Base-by-base conservation (phyloP, 805 yeast species). In the Pichia rugopelliculosa region DNA sequence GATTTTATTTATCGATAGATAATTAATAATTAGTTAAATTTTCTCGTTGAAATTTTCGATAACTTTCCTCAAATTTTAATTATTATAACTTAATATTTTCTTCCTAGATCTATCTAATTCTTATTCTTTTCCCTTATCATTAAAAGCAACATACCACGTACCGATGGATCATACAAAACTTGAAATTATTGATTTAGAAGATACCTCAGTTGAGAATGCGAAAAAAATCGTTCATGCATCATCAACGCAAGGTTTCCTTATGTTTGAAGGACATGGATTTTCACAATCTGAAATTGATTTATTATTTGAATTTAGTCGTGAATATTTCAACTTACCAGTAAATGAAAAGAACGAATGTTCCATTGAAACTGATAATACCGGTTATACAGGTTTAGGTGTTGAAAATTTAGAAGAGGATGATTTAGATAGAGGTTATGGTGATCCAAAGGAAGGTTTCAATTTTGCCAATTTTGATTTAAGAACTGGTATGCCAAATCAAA, bases 401-500 rank as follows among this genome's bases (percentile, higher is more conserved):
- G 64, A 74, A 62, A 64, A 77, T 58, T 52, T 67, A 36, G 70
- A 67, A 50, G 69, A 65, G 43, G 66, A 61, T 43, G 57, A 62
- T 23, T 58, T 64, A 6, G 62, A 57, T 40, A 65, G 60, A 49
- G 48, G 57, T n/a, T 56, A 60, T 52, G 79, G 79, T 26, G 79
- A 74, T 51, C 77, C 77, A 10, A 74, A 74, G 46, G 79, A 74
- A 49, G 64, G 84, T 1, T 78, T 82, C 66, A 86, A 87, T 58
- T 78, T 85, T 60, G 78, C 83, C 39, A 60, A 67, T 18, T 68
- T 82, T 55, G 64, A 79, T 54, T 72, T 79, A 49, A 49, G 54
- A 23, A 72, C 75, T 9, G 88, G 87, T 40, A 59, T 61, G 8
- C 55, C 67, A 27, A 61, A 64, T 11, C 62, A 64, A 39, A 66